Percentiles rank a stretch among this genome's conserved stretches.
These are phyloP conservation scores for Myochromella boudieri DNA, from an alignment of 768 basidiomycete species.

Conservation along the genomic window DNA sequence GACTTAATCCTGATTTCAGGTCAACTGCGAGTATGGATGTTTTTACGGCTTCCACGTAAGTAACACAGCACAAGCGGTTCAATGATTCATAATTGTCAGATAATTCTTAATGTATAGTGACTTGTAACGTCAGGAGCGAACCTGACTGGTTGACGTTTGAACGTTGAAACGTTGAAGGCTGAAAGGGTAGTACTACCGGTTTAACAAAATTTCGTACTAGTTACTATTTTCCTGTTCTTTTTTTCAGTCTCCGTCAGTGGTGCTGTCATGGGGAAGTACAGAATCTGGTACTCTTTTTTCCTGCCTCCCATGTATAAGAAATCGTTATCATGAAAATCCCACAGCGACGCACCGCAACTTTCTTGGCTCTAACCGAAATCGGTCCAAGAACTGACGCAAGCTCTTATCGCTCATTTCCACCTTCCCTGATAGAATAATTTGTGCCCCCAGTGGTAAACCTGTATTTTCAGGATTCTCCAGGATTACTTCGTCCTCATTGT, in stretches of 20 bases:
- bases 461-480: not conserved
- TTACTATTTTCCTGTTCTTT: conserved; percentile 48
- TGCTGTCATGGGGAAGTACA: conserved; percentile 74
- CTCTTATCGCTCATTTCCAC: conserved; percentile 11
- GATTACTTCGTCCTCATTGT: conserved; percentile 20
- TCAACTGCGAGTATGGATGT: conserved; percentile 34
- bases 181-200: too few relatives aligned
- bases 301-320: conserved; percentile 28
- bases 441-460: not conserved
- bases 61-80: not conserved
- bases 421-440: not conserved
- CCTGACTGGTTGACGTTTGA: too few relatives aligned
- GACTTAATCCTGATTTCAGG: conserved; percentile 20
- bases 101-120: not conserved
- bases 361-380: conserved; percentile 17
- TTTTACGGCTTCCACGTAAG: conserved; percentile 40
- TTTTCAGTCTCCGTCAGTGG: conserved; percentile 60
- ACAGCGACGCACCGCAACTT: conserved; percentile 22
- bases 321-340: not conserved
- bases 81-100: not conserved
- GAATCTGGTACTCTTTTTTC: conserved; percentile 71
- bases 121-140: not conserved
- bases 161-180: too few relatives aligned
- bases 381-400: conserved; percentile 8
- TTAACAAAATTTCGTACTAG: conserved; percentile 42